Evolutionary conservation across 164 flowering plant species (phyloP).

Genomic region (Magnolia changhungtana): DNA sequence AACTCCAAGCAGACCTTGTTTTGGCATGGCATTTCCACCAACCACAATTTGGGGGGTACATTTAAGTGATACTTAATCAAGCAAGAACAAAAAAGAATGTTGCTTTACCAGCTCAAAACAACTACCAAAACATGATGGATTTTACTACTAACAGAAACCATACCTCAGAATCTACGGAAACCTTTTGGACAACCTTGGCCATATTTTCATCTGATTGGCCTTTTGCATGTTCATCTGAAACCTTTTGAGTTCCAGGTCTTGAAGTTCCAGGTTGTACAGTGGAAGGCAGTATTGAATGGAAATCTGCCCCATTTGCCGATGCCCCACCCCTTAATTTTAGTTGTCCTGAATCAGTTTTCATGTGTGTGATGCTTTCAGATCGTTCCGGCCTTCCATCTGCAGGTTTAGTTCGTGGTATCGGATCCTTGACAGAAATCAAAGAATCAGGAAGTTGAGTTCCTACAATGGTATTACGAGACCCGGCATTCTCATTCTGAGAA

Average conservation of each 20-base stretch:
- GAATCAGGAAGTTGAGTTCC: constrained; percentile 38
- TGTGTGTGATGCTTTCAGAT: constrained; percentile 37
- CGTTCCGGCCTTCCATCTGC: constrained; percentile 58
- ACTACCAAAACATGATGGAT: no score
- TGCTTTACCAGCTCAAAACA: no score
- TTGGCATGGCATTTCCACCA: no score
- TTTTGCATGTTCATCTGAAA: constrained; percentile 44
- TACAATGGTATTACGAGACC: constrained; percentile 27
- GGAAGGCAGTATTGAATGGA: constrained; percentile 25
- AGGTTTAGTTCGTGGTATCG: constrained; percentile 37
- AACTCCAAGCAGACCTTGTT: no score
- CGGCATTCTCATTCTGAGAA: constrained; percentile 50
- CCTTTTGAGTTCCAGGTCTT: constrained; percentile 51
- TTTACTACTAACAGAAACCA: background rate
- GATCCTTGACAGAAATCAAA: constrained; percentile 52
- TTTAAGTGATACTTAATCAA: no score
- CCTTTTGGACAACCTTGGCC: constrained; percentile 39
- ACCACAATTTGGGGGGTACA: no score
- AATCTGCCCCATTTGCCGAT: constrained; percentile 47
- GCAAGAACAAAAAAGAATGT: no score
- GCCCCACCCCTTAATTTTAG: constrained; percentile 47
- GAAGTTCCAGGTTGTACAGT: constrained; percentile 34
- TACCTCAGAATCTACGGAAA: constrained; percentile 70
- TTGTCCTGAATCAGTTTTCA: constrained; percentile 47
- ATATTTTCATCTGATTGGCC: constrained; percentile 52